These are phyloP conservation scores for Candida awuae DNA, from an alignment of 805 yeast genomes.

Conservation along the genomic window DNA sequence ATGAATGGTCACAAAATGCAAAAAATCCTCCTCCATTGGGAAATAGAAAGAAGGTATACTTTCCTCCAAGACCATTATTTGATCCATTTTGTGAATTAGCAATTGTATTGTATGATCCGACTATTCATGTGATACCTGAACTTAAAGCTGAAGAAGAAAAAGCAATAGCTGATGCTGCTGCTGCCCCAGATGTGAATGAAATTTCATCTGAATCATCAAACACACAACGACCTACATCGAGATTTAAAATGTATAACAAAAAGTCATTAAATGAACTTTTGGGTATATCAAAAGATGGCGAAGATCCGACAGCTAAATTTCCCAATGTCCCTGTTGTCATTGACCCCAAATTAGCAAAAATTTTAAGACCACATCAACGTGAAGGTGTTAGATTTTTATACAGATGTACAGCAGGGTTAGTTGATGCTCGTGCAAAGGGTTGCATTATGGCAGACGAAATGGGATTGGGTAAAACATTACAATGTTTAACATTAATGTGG, in stretches of 20 bases:
- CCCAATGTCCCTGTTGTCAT: slow-evolving; percentile 94
- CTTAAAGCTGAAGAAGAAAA: slow-evolving; percentile 24
- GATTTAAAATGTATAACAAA: slow-evolving; percentile 39
- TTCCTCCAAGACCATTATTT: slow-evolving; percentile 88
- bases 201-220: slow-evolving; percentile 3
- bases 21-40: slow-evolving; percentile 84
- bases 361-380: slow-evolving; percentile 90
- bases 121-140: slow-evolving; percentile 55
- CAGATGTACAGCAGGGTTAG: slow-evolving; percentile 82
- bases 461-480: slow-evolving; percentile 91
- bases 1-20: slow-evolving; percentile 25
- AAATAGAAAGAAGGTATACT: slow-evolving; percentile 54
- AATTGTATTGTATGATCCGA: slow-evolving; percentile 90
- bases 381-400: slow-evolving; percentile 91
- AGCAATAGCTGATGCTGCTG: slow-evolving; percentile 20
- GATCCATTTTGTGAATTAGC: slow-evolving; percentile 94
- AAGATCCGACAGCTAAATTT: slow-evolving; percentile 38
- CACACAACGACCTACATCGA: slow-evolving; percentile 18
- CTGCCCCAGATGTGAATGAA: slow-evolving; percentile 5
- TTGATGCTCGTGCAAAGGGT: slow-evolving; percentile 79
- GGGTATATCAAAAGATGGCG: slow-evolving; percentile 55
- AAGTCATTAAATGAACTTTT: slow-evolving; percentile 71
- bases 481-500: slow-evolving; percentile 89
- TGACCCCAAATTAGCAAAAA: slow-evolving; percentile 78
- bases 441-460: slow-evolving; percentile 99